Conservation (phyloP, 2,329 filamentous ascomycete genomes). For the Arthrobotrys pseudoclavata region DNA sequence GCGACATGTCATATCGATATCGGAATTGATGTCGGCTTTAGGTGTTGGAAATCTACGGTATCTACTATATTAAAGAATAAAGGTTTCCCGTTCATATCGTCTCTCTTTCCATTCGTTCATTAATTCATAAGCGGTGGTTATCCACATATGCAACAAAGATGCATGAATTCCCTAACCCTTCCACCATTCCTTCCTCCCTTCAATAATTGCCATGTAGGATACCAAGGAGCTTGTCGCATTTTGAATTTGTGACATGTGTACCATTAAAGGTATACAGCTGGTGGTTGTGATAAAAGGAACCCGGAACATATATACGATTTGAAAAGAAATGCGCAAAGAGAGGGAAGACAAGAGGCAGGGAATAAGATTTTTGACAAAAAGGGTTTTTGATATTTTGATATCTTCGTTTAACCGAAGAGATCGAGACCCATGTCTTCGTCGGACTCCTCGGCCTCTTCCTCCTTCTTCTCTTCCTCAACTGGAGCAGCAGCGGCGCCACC, state of each 20-base stretch:
- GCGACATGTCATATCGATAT: not conserved
- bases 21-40: not conserved
- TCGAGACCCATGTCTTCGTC: conserved; percentile 83
- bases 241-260: conserved; percentile 6
- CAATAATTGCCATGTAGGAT: conserved; percentile 17
- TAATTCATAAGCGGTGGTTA: conserved; percentile 34
- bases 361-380: conserved; percentile 12
- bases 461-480: conserved; percentile 78
- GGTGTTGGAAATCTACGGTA: not conserved
- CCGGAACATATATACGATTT: conserved; percentile 56
- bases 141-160: conserved; percentile 40
- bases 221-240: not conserved
- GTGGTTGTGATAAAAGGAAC: conserved; percentile 32
- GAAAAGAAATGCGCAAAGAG: conserved; percentile 35
- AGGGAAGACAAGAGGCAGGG: conserved; percentile 17
- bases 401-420: conserved; percentile 67
- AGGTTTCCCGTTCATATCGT: conserved; percentile 32
- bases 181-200: conserved; percentile 17
- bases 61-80: not conserved
- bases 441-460: conserved; percentile 83
- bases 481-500: conserved; percentile 75
- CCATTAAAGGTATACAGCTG: conserved; percentile 11
- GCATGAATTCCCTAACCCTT: conserved; percentile 28
- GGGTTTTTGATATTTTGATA: conserved; percentile 6
- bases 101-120: conserved; percentile 49